Evolutionary conservation across 257 asterid genomes (phyloP).

Genomic region (Solanum pinnatisectum): DNA sequence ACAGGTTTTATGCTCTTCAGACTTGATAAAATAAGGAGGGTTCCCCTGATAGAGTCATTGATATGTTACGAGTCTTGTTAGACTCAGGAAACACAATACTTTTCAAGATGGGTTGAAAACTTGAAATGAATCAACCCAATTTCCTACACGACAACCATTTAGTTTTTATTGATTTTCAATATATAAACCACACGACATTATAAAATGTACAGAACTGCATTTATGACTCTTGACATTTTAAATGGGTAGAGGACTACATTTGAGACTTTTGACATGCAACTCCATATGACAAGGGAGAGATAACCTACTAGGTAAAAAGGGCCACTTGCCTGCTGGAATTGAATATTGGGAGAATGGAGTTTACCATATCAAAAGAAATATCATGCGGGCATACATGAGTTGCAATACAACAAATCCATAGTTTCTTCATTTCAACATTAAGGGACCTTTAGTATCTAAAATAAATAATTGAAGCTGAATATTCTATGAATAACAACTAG

Average conservation of each 20-base stretch:
- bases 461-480: background rate
- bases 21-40: too few relatives aligned
- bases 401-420: background rate
- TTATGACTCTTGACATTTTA: background rate
- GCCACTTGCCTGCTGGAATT: background rate
- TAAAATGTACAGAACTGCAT: background rate
- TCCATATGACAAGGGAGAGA: background rate
- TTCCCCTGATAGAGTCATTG: background rate
- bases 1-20: background rate
- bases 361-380: background rate
- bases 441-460: background rate
- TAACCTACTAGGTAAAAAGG: background rate
- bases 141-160: background rate
- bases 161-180: background rate
- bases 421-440: background rate
- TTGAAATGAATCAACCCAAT: background rate
- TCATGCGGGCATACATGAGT: background rate
- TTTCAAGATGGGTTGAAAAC: background rate
- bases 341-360: background rate
- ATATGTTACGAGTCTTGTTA: background rate
- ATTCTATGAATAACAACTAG: background rate
- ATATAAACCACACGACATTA: background rate
- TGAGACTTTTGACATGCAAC: background rate
- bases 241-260: too few relatives aligned
- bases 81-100: background rate